Conservation (phyloP, 805 yeast species). For the Isabelozyma pseudorhagii region DNA sequence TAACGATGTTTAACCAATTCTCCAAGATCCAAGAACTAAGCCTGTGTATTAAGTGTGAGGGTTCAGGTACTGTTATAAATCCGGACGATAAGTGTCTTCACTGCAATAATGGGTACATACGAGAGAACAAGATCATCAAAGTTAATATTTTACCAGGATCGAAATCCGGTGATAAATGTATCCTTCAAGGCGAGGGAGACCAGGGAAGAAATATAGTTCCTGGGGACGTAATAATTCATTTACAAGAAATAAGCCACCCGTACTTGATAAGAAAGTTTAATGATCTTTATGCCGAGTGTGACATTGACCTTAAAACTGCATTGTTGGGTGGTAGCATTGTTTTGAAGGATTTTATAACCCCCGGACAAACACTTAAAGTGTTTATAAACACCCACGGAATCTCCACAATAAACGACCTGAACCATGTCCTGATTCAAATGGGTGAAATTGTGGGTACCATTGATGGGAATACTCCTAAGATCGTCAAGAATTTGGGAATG, state of each 20-base stretch:
- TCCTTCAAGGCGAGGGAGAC: constrained; percentile 61
- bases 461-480: constrained; percentile 46
- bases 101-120: constrained; percentile 39
- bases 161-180: constrained; percentile 47
- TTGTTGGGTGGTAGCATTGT: constrained; percentile 53
- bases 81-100: constrained; percentile 18
- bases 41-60: constrained; percentile 31
- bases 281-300: constrained; percentile 42
- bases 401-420: constrained; percentile 6
- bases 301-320: constrained; percentile 52
- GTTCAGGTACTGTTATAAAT: constrained; percentile 26
- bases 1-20: constrained; percentile 40
- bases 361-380: constrained; percentile 27
- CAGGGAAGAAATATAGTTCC: constrained; percentile 58
- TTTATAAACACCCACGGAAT: constrained; percentile 36
- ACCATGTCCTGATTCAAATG: constrained; percentile 19
- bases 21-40: constrained; percentile 38
- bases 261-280: constrained; percentile 40
- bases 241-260: constrained; percentile 40
- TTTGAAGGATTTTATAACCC: constrained; percentile 27
- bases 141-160: constrained; percentile 58
- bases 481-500: constrained; percentile 58
- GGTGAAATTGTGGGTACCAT: constrained; percentile 54
- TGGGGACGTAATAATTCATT: constrained; percentile 63
- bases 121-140: constrained; percentile 48